A percentile compares a stretch with the other conserved stretches of the same genome.
phyloP scores from a whole-genome alignment of 2,329 filamentous ascomycete species.

The Calonectria ilicicola region DNA sequence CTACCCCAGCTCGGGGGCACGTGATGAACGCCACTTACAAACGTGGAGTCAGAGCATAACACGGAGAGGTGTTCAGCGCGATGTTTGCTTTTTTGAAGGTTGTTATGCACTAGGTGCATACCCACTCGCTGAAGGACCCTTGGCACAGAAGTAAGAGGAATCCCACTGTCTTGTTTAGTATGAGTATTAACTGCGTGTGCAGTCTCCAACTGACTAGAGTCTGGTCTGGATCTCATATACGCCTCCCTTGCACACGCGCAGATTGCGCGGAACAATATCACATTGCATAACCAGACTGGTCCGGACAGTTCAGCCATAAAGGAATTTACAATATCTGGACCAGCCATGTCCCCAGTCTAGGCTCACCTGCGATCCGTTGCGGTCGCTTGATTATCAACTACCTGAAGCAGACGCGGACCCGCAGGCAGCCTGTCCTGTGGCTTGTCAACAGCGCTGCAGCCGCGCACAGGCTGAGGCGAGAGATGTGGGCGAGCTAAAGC shows the following conservation, averaged over 20 bases:
- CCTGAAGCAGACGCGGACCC: slow-evolving; percentile 15
- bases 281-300: background rate
- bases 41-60: background rate
- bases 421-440: slow-evolving; percentile 17
- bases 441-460: slow-evolving; percentile 25
- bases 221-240: background rate
- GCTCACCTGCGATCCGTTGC: background rate
- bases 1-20: slow-evolving; percentile 4
- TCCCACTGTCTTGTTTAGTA: background rate
- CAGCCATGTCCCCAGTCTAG: background rate
- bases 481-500: slow-evolving; percentile 15
- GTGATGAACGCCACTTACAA: slow-evolving; percentile 18
- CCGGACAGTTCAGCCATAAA: background rate
- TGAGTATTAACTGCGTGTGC: background rate
- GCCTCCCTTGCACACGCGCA: background rate
- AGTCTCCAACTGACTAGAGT: background rate
- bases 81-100: background rate
- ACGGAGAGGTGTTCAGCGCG: background rate
- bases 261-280: background rate
- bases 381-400: slow-evolving; percentile 5
- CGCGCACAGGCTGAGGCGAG: slow-evolving; percentile 15
- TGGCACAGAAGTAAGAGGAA: background rate
- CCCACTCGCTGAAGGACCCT: background rate
- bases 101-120: background rate
- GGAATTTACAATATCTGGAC: background rate